Conservation (phyloP, 208 protist genomes). For the Trypanosoma melophagium region DNA sequence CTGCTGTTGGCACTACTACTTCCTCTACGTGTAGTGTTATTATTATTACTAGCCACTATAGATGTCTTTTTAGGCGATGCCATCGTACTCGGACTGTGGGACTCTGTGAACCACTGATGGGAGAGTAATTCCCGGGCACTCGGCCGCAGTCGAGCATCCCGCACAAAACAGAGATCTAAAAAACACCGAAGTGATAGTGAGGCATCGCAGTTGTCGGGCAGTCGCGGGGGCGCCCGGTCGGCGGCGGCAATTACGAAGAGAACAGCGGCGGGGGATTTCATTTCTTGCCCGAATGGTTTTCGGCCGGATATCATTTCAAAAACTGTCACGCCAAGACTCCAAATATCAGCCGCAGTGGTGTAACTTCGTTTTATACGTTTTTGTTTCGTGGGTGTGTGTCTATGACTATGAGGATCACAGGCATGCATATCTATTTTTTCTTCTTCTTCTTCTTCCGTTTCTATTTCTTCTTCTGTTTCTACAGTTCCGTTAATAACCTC, state of each 20-base stretch:
- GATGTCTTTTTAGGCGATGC: background rate
- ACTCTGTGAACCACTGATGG: slow-evolving; percentile 57
- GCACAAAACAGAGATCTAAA: slow-evolving; percentile 75
- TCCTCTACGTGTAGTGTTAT: background rate
- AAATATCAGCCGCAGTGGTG: slow-evolving; percentile 81
- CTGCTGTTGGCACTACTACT: too few relatives aligned
- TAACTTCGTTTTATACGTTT: slow-evolving; percentile 37
- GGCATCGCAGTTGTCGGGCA: slow-evolving; percentile 43
- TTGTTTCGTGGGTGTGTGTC: too few relatives aligned
- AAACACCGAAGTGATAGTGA: slow-evolving; percentile 60
- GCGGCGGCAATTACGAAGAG: slow-evolving; percentile 66
- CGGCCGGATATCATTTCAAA: slow-evolving; percentile 83
- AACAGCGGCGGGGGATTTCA: slow-evolving; percentile 63
- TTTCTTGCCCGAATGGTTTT: slow-evolving; percentile 64
- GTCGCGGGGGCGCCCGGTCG: slow-evolving; percentile 44
- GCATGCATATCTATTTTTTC: slow-evolving; percentile 8
- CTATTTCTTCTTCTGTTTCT: slow-evolving; percentile 42
- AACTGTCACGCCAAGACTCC: slow-evolving; percentile 81
- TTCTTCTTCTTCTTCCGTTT: slow-evolving; percentile 13
- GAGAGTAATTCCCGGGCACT: slow-evolving; percentile 58
- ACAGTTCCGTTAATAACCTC: slow-evolving; percentile 77
- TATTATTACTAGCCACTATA: background rate
- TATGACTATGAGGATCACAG: background rate
- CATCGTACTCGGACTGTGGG: slow-evolving; percentile 2
- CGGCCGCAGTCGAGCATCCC: slow-evolving; percentile 61